Conservation (phyloP, 768 basidiomycete species). For the Auricularia heimuer region DNA sequence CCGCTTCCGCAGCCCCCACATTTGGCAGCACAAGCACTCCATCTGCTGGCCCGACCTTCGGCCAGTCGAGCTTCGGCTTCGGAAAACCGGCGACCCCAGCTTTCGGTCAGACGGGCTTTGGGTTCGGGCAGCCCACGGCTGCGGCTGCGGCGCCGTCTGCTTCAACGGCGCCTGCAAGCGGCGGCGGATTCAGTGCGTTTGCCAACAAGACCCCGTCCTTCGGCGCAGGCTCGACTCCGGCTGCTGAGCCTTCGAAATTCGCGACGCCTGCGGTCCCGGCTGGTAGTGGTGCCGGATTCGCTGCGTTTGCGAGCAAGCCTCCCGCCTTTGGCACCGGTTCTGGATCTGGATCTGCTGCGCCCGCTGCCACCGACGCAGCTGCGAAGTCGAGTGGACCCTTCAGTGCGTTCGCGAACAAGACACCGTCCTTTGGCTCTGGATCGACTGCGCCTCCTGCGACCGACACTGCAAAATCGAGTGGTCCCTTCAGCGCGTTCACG, state of each 20-base stretch:
- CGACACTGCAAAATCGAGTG: not conserved
- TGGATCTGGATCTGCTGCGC: not conserved
- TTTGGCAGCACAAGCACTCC: not conserved
- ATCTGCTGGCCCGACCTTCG: slow-evolving; percentile 12
- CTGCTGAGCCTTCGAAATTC: not conserved
- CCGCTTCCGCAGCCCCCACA: not conserved
- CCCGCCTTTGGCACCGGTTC: slow-evolving; percentile 2
- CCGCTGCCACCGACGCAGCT: not conserved
- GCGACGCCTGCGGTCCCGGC: slow-evolving; percentile 18
- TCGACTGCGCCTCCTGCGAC: not conserved
- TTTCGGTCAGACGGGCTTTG: slow-evolving; percentile 24
- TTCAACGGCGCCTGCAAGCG: slow-evolving; percentile 10
- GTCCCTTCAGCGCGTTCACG: slow-evolving; percentile 21
- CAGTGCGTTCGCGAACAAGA: slow-evolving; percentile 1
- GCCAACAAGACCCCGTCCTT: not conserved
- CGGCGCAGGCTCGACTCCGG: not conserved
- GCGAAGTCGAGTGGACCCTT: not conserved
- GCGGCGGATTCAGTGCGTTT: slow-evolving; percentile 3
- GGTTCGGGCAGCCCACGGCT: slow-evolving; percentile 8
- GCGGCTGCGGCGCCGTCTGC: slow-evolving; percentile 2
- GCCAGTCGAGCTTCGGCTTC: slow-evolving; percentile 2
- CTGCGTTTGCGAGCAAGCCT: slow-evolving; percentile 11
- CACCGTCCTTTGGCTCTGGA: not conserved
- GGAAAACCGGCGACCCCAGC: slow-evolving; percentile 2
- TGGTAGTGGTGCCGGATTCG: slow-evolving; percentile 14